These are phyloP conservation scores for Trypanosomatidae sp. DNA, from an alignment of 208 protist genomes.

Conservation along the genomic window DNA sequence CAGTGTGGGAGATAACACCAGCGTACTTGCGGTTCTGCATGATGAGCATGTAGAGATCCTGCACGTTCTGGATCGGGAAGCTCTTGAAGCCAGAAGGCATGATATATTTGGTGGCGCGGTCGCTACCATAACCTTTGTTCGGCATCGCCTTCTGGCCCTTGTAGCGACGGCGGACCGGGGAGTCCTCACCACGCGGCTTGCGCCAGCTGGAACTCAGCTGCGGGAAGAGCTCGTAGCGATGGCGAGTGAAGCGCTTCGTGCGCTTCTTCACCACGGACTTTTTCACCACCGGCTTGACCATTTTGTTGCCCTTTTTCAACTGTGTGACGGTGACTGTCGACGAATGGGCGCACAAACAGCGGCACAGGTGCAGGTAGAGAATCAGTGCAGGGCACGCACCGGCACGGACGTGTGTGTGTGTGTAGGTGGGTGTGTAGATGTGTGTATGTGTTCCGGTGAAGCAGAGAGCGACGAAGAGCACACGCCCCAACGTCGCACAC, in stretches of 20 bases:
- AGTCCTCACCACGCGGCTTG: constrained; percentile 99
- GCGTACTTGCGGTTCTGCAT: constrained; percentile 99
- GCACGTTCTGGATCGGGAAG: constrained; percentile 95
- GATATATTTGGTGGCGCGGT: constrained; percentile 96
- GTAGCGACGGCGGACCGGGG: constrained; percentile 96
- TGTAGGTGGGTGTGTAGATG: background rate
- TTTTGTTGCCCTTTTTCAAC: constrained; percentile 29
- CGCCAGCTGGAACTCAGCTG: constrained; percentile 96
- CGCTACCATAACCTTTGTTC: constrained; percentile 98
- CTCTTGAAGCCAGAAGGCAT: constrained; percentile 97
- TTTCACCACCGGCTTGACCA: constrained; percentile 93
- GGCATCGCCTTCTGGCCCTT: constrained; percentile 97
- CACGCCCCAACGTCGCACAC: background rate
- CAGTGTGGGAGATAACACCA: constrained; percentile 96
- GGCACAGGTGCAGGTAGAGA: constrained; percentile 14
- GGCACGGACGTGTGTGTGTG: background rate
- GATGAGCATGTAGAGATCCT: constrained; percentile 99
- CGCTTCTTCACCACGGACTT: constrained; percentile 98
- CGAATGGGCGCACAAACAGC: background rate
- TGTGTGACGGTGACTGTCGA: constrained; percentile 15
- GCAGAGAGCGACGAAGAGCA: background rate
- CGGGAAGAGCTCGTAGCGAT: constrained; percentile 94
- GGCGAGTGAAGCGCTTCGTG: constrained; percentile 97
- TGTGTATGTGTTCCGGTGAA: background rate
- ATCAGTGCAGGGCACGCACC: background rate